Percentiles rank a stretch among this genome's conserved stretches.
Evolutionary conservation across 2,329 filamentous ascomycete genomes (phyloP).

Genomic region (Grosmannia clavigera): DNA sequence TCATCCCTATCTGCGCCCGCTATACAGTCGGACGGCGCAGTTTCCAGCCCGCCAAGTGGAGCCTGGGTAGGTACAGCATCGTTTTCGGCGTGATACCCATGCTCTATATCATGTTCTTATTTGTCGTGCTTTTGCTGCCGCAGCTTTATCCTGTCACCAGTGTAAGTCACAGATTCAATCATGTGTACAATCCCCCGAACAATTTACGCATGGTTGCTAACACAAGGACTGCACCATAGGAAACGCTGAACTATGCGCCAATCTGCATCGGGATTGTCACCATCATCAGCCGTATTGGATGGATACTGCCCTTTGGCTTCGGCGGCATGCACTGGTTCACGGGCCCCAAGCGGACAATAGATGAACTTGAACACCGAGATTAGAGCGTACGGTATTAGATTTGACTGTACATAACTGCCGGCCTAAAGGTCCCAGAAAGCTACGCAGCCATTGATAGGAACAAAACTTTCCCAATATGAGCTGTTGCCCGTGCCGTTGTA

Average conservation of each 20-base stretch:
- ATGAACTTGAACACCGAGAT: background rate
- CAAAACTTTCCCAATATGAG: background rate
- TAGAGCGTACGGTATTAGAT: slow-evolving; percentile 42
- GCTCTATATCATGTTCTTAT: slow-evolving; percentile 22
- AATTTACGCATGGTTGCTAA: background rate
- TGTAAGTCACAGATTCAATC: background rate
- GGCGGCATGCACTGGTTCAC: slow-evolving; percentile 24
- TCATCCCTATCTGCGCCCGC: slow-evolving; percentile 25
- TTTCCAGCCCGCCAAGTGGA: slow-evolving; percentile 23
- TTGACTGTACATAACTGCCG: slow-evolving; percentile 31
- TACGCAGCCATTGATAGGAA: slow-evolving; percentile 5
- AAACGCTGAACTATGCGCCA: slow-evolving; percentile 26
- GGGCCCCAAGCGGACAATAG: slow-evolving; percentile 24
- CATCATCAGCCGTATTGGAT: slow-evolving; percentile 21
- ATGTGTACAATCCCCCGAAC: too few species aligned
- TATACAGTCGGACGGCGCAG: slow-evolving; percentile 22
- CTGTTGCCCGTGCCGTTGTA: background rate
- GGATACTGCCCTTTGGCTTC: slow-evolving; percentile 21
- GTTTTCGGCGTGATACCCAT: slow-evolving; percentile 18
- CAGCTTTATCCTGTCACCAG: slow-evolving; percentile 24
- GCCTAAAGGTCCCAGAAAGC: background rate
- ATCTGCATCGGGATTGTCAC: slow-evolving; percentile 25
- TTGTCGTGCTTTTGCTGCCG: slow-evolving; percentile 23
- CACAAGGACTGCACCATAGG: background rate
- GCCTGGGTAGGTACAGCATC: slow-evolving; percentile 17